Percentiles rank a stretch among this genome's conserved stretches.
Evolutionary conservation across 2,329 filamentous ascomycete genomes (phyloP).

Genomic region (Penicillium griseofulvum): DNA sequence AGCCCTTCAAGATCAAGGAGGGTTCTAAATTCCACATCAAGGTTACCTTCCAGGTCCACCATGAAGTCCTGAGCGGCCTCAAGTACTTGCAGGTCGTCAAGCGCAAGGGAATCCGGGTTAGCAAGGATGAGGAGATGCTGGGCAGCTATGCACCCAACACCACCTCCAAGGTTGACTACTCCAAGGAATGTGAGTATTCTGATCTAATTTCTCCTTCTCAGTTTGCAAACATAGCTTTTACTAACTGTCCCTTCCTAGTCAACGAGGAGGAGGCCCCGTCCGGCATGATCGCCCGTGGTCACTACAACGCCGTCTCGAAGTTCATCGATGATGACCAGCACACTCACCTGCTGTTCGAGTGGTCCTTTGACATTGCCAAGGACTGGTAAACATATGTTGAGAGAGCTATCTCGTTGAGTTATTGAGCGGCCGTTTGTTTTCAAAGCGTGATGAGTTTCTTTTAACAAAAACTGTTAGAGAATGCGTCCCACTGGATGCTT

Average conservation of each 20-base stretch:
- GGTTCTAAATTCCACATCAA: conserved; percentile 92
- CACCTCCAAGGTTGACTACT: conserved; percentile 77
- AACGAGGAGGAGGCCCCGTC: conserved; percentile 87
- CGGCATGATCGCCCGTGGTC: conserved; percentile 83
- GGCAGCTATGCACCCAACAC: conserved; percentile 94
- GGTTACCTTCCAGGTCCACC: conserved; percentile 90
- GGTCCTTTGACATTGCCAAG: conserved; percentile 95
- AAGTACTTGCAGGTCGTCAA: conserved; percentile 96
- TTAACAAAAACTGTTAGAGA: conserved; percentile 29
- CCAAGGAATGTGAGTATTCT: conserved; percentile 76
- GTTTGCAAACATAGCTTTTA: background rate
- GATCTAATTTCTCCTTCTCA: background rate
- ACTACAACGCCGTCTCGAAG: conserved; percentile 84
- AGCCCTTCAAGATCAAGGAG: conserved; percentile 98
- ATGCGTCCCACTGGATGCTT: conserved; percentile 20
- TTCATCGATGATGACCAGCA: conserved; percentile 96
- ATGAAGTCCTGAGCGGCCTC: conserved; percentile 89
- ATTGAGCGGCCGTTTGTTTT: conserved; percentile 24
- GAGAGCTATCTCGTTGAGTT: conserved; percentile 19
- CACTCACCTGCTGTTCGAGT: conserved; percentile 87
- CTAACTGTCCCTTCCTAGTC: conserved; percentile 54
- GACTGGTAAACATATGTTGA: conserved; percentile 62
- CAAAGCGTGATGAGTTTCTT: conserved; percentile 31
- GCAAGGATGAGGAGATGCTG: conserved; percentile 98
- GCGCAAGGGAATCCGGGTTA: conserved; percentile 78